Percentiles rank a stretch among this genome's conserved stretches.
Conservation (phyloP, 1,284 basidiomycete genomes). For the Ceratobasidium sp. region DNA sequence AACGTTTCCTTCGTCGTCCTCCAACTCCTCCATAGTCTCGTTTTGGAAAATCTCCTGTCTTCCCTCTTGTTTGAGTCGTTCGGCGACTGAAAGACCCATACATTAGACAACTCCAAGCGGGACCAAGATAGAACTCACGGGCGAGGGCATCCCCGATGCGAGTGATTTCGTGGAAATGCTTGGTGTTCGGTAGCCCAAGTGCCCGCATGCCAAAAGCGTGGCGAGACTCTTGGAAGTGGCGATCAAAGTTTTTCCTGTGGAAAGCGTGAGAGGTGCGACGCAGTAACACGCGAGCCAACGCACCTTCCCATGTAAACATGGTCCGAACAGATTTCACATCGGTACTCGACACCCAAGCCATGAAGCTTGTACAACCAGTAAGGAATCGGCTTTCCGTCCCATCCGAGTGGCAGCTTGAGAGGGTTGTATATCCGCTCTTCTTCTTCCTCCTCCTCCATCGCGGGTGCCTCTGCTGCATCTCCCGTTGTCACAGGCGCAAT, state of each 20-base stretch:
- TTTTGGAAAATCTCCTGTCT: slow-evolving; percentile 87
- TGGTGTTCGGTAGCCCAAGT: slow-evolving; percentile 95
- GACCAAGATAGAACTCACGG: slow-evolving; percentile 59
- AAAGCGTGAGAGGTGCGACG: background rate
- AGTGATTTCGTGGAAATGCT: slow-evolving; percentile 99
- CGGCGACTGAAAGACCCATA: slow-evolving; percentile 69
- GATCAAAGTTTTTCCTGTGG: slow-evolving; percentile 87
- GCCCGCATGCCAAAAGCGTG: slow-evolving; percentile 99
- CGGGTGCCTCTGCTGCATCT: slow-evolving; percentile 55
- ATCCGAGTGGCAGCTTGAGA: slow-evolving; percentile 94
- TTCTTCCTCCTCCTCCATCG: slow-evolving; percentile 87
- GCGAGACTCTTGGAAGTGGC: slow-evolving; percentile 93
- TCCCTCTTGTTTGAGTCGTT: slow-evolving; percentile 94
- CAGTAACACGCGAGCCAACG: slow-evolving; percentile 42
- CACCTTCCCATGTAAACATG: slow-evolving; percentile 93
- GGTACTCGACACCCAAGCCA: slow-evolving; percentile 95
- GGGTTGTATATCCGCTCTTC: slow-evolving; percentile 98
- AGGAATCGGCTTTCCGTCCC: slow-evolving; percentile 98
- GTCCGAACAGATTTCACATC: slow-evolving; percentile 97
- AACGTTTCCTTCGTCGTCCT: slow-evolving; percentile 96
- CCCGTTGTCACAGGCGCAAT: slow-evolving; percentile 58
- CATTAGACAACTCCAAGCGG: slow-evolving; percentile 9
- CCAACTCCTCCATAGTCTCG: slow-evolving; percentile 95
- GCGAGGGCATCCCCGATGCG: slow-evolving; percentile 95
- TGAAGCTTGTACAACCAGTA: slow-evolving; percentile 99